A percentile compares a stretch with the other conserved stretches of the same genome.
Evolutionary conservation across 2,329 filamentous ascomycete genomes (phyloP).

Genomic region (Rhexocercosporidium sp.): DNA sequence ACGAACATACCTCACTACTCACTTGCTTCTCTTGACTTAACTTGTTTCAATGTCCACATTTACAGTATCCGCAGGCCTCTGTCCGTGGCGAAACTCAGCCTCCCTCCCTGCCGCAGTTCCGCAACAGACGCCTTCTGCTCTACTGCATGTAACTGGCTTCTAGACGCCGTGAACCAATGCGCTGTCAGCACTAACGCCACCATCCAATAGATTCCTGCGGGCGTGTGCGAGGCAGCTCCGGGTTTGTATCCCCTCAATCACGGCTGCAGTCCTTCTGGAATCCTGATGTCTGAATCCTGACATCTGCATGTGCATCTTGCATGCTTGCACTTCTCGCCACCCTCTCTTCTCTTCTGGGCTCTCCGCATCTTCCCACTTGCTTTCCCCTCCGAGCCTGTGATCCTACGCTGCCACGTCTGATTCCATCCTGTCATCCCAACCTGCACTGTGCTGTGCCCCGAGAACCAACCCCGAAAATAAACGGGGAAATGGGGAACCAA

Average conservation of each 20-base stretch:
- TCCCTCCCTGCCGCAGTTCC: neutral
- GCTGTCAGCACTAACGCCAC: constrained; percentile 2
- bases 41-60: neutral
- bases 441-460: neutral
- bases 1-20: no score
- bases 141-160: neutral
- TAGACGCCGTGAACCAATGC: constrained; percentile 8
- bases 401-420: neutral
- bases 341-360: no score
- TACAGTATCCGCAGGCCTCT: neutral
- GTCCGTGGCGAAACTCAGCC: constrained; percentile 4
- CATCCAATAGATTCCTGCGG: constrained; percentile 6
- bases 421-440: neutral
- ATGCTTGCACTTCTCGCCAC: neutral
- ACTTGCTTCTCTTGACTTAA: no score
- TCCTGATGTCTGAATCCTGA: neutral
- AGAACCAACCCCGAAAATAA: neutral
- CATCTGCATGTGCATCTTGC: neutral
- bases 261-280: neutral
- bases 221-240: neutral
- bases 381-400: neutral
- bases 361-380: neutral
- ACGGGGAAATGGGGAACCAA: neutral
- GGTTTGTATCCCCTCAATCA: no score
- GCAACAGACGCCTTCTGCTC: neutral